Base-by-base conservation (phyloP, 192 early-diverging fungal genomes). In the Irineochytrium annulatum region DNA sequence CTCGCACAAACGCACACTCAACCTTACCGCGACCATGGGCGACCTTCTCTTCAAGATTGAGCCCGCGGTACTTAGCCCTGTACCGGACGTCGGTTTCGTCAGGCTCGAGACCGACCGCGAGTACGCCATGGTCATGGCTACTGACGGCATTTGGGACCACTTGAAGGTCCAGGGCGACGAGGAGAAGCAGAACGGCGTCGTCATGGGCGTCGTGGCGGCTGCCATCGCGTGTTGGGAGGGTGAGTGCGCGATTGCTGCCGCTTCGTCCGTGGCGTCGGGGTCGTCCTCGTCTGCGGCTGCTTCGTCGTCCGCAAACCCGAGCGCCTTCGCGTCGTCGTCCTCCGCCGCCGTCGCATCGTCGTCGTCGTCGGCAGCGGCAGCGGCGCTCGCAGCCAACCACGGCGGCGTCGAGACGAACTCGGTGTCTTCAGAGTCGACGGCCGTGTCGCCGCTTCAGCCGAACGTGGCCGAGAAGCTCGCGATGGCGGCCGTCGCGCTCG, bases 121-220 rank as follows among this genome's bases (percentile, higher is more conserved):
- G 37, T 78, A 80, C 43, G 57, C 75, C 19, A 32, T 84, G 27
- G 65, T 83, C 11, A 54, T 70, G 1, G 82, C 78, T 2, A 81
- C 82, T 13, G 82, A 84, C 52, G 82, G 82, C 32, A 71, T 84
- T 13, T 84, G 82, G 82, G 82, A 84, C 55, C 81, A 84, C 54
- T 58, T 84, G 62, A 57, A 61, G 30, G 58, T 58, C 13, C 56
- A 60, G 37, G 43, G 57, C 30, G 52, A 68, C 39, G 28, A 67
- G 5, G 66, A 60, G 44, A 22, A 55, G 14, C 74, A 76, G 52
- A 65, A 57, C 45, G 2, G 17, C 3, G 32, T 49, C 35, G 71
- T 71, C 3, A 37, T 68, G 29, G 6, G 31, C 0, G 66, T 63
- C n/a, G 61, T 71, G 13, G 51, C 49, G 3, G 34, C 51, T 8